Percentiles rank a stretch among this genome's conserved stretches.
Conservation (phyloP, 2,329 filamentous ascomycete genomes). For the Colletotrichum acutatum region DNA sequence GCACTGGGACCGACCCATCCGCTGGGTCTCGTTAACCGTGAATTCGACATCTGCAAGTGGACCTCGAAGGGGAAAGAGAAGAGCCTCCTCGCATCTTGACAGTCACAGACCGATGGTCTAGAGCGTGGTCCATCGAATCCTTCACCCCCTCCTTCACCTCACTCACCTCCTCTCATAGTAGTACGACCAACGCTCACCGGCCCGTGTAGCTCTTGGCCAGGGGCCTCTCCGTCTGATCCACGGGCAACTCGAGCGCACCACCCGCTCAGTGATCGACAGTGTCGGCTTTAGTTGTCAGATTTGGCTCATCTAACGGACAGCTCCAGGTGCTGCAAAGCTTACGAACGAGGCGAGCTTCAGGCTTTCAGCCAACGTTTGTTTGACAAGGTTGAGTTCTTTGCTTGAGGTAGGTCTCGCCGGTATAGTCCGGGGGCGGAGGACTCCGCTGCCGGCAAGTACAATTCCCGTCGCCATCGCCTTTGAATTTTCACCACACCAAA, state of each 20-base stretch:
- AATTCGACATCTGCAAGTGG: conserved; percentile 11
- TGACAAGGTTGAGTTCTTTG: neutral
- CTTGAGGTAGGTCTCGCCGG: neutral
- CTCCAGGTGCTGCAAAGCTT: neutral
- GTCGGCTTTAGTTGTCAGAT: neutral
- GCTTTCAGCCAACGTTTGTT: neutral
- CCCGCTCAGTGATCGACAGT: neutral
- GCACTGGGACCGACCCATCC: conserved; percentile 7
- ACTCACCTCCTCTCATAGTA: neutral
- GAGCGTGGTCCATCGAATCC: conserved; percentile 15
- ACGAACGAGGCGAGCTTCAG: conserved; percentile 3
- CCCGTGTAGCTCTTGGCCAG: conserved; percentile 12
- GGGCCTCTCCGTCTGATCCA: conserved; percentile 11
- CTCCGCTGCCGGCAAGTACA: neutral
- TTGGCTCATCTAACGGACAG: neutral
- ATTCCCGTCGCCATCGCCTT: neutral
- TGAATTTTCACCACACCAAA: neutral
- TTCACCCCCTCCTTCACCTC: neutral
- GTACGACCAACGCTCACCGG: neutral
- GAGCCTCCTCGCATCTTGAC: conserved; percentile 17
- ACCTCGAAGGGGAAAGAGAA: neutral
- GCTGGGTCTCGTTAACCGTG: conserved; percentile 5
- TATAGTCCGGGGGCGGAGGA: neutral
- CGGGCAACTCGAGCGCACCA: neutral
- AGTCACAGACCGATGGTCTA: conserved; percentile 9